Evolutionary conservation across 345 rosid genomes (phyloP), one percentile per base, ranked within the genome.

Genomic region (Iberis pinnata): DNA sequence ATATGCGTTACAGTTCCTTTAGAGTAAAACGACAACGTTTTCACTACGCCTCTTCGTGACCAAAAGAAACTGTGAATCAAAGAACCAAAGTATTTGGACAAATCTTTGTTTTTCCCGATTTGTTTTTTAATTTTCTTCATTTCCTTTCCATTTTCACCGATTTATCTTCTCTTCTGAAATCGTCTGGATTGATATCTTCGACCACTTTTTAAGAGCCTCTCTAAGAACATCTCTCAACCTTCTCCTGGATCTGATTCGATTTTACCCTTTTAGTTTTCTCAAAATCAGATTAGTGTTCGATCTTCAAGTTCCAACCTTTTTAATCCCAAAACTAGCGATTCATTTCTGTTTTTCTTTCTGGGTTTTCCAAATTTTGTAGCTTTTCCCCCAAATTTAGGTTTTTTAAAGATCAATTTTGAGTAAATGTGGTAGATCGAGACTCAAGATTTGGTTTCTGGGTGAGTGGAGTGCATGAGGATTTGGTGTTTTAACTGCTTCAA

Each of bases 401-500:
- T 48, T 2, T 43, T 31, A 4, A 17, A n/a, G 48, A 18, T 48
- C 47, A 12, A 6, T 6, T 11, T 27, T 5, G 16, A 7, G 10
- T 33, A 58, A 69, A 77, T 82, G 82, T 58, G 56, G 40, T 63
- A 66, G 87, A 83, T 78, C 86, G 75, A 68, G 76, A 73, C 63
- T 53, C 69, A 69, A 74, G 75, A 77, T 76, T 72, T 78, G 61
- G 65, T 6, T 33, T 43, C 39, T 24, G n/a, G n/a, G 42, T 17
- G 20, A 39, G 33, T 9, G 49, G 22, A 48, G 75, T 92, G 98
- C 71, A 88, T 92, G 95, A 92, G 68, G 89, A 85, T 73, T 75
- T 85, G 88, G 96, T 84, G 86, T 65, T 80, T 78, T 66, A 50
- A 71, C 18, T 84, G 89, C 75, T 85, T 88, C 78, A 65, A 54